Evolutionary conservation across 2,329 filamentous ascomycete species (phyloP), one percentile per base, ranked within the genome.

Genomic region (Pseudogymnoascus sp.): DNA sequence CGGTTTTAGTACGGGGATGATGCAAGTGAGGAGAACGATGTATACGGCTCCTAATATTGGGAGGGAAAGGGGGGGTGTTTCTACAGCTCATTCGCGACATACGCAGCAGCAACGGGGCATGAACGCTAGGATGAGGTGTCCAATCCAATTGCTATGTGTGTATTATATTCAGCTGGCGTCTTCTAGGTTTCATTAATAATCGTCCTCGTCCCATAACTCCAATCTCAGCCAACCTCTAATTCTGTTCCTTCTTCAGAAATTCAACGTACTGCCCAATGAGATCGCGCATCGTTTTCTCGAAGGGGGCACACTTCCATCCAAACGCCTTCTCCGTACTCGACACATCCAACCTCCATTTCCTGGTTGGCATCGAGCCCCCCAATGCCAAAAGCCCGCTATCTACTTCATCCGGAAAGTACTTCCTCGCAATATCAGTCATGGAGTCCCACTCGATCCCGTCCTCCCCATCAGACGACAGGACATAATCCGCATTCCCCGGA

Each of bases 361-460:
- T 71, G 4, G 69, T 67, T n/a, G 66, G 64, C 50, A 67, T 69
- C 11, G 70, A 70, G 26, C 70, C 62, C 62, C 70, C 72, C 7
- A 69, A 66, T 62, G 72, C 72, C 26, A 75, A 66, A 6, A 71
- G 67, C 19, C 67, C 66, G 70, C 70, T 65, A 63, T 68, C 66
- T 61, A 72, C 66, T 43, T 71, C 70, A 66, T 68, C 59, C 65
- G 70, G 64, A 68, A 72, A 78, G 28, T 67, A 66, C 19, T 69
- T 64, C 53, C 72, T 70, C 3, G 74, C 75, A 59, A 79, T 75
- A 16, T 73, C 72, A 50, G 75, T 73, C 0, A 74, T 71, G 24
- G 77, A 75, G 50, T 76, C 74, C 77, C 76, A 79, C 53, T 67
- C 63, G 11, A 71, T 73, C 4, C 69, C 69, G 26, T 56, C 53